These are phyloP conservation scores for Ophiostoma montium DNA, from an alignment of 2,329 filamentous ascomycete genomes.

Conservation along the genomic window DNA sequence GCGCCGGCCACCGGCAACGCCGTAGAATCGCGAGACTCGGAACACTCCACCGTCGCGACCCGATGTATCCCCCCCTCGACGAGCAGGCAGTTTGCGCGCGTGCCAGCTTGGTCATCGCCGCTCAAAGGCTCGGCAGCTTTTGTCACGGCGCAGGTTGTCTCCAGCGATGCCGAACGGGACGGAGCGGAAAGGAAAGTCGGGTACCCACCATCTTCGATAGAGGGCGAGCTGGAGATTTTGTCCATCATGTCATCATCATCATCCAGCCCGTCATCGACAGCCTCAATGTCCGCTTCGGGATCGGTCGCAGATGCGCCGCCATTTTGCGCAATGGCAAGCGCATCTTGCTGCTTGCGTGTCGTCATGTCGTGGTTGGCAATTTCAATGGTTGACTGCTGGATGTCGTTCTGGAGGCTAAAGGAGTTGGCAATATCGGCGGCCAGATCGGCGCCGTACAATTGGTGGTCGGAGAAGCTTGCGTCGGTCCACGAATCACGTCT, in stretches of 20 bases:
- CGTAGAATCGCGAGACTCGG: too few relatives aligned
- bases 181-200: slow-evolving; percentile 21
- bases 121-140: not conserved
- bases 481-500: slow-evolving; percentile 43
- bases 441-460: slow-evolving; percentile 33
- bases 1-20: not conserved
- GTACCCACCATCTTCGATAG: slow-evolving; percentile 96
- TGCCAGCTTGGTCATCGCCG: too few relatives aligned
- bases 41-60: too few relatives aligned
- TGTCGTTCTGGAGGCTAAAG: slow-evolving; percentile 18
- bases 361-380: slow-evolving; percentile 16
- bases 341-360: slow-evolving; percentile 35
- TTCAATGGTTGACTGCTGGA: slow-evolving; percentile 1
- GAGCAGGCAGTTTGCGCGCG: too few relatives aligned
- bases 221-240: slow-evolving; percentile 96
- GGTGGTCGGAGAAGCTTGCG: slow-evolving; percentile 26
- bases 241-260: slow-evolving; percentile 78
- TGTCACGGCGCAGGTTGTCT: not conserved
- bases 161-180: not conserved
- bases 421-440: slow-evolving; percentile 26
- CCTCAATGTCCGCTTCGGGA: slow-evolving; percentile 49
- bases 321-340: slow-evolving; percentile 47
- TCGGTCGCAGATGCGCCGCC: slow-evolving; percentile 34
- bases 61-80: too few relatives aligned
- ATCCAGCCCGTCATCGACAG: slow-evolving; percentile 56